Conservation (phyloP, 345 rosid genomes). For the Conringia planisiliqua region DNA sequence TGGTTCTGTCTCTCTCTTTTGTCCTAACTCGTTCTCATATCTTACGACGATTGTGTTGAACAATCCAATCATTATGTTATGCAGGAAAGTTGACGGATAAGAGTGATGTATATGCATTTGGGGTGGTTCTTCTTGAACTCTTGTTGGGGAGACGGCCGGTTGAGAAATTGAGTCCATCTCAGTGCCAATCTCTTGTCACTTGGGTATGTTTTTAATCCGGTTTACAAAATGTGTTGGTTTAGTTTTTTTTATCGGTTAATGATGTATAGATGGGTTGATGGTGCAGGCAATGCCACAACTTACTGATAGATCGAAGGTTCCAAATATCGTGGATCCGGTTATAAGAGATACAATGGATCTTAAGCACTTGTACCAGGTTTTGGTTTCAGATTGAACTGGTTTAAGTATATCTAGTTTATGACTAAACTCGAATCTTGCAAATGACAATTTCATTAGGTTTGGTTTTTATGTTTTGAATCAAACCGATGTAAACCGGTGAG, state of each 20-base stretch:
- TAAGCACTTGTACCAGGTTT: slow-evolving; percentile 89
- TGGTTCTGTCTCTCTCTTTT: background rate
- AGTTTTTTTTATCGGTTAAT: slow-evolving; percentile 38
- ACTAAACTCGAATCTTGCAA: slow-evolving; percentile 40
- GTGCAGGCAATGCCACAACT: slow-evolving; percentile 97
- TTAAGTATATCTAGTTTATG: slow-evolving; percentile 36
- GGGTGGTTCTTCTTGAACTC: slow-evolving; percentile 90
- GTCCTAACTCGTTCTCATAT: background rate
- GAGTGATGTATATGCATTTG: slow-evolving; percentile 95
- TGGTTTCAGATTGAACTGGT: background rate
- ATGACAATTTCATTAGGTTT: slow-evolving; percentile 36
- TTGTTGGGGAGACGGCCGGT: slow-evolving; percentile 78
- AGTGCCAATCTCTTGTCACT: slow-evolving; percentile 87
- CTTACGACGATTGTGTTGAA: background rate
- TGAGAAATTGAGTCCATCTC: slow-evolving; percentile 74
- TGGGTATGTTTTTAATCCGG: slow-evolving; percentile 51
- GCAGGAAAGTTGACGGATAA: slow-evolving; percentile 86
- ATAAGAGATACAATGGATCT: slow-evolving; percentile 68
- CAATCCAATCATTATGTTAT: background rate
- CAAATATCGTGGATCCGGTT: slow-evolving; percentile 75
- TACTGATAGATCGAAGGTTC: slow-evolving; percentile 78
- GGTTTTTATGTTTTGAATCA: background rate
- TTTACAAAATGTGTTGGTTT: slow-evolving; percentile 37
- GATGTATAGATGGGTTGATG: background rate
- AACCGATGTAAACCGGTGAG: background rate